A percentile compares a stretch with the other conserved stretches of the same genome.
phyloP scores from a whole-genome alignment of 108 stramenopile species.

The Craspedostauros australis region DNA sequence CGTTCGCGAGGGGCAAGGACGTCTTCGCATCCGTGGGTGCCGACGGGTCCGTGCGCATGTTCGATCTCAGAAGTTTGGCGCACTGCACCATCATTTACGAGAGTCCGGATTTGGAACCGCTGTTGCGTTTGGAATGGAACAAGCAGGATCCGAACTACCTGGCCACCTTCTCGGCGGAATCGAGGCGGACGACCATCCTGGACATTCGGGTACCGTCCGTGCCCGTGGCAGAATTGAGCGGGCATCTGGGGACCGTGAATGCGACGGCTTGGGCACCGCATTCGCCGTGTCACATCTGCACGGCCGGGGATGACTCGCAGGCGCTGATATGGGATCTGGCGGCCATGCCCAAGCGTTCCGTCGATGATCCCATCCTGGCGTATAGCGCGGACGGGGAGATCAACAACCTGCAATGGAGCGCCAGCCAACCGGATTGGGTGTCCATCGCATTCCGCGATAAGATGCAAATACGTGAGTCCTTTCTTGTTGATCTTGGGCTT shows the following conservation, averaged over 20 bases:
- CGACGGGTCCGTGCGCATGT: slow-evolving; percentile 95
- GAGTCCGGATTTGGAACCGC: slow-evolving; percentile 81
- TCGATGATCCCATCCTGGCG: slow-evolving; percentile 96
- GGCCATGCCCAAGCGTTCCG: slow-evolving; percentile 66
- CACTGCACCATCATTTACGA: slow-evolving; percentile 98
- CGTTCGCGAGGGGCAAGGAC: slow-evolving; percentile 90
- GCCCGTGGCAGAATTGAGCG: slow-evolving; percentile 76
- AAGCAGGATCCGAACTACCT: slow-evolving; percentile 98
- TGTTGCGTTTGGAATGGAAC: slow-evolving; percentile 97
- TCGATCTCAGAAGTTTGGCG: slow-evolving; percentile 93
- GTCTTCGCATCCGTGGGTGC: slow-evolving; percentile 97
- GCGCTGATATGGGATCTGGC: slow-evolving; percentile 98
- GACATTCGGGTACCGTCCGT: slow-evolving; percentile 89
- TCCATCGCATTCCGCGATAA: slow-evolving; percentile 89
- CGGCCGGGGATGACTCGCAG: slow-evolving; percentile 91
- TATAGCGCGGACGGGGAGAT: slow-evolving; percentile 96
- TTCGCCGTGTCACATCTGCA: slow-evolving; percentile 94
- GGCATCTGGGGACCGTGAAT: slow-evolving; percentile 90
- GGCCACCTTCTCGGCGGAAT: slow-evolving; percentile 90
- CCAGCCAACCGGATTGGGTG: slow-evolving; percentile 94
- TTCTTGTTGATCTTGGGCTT: too few species aligned
- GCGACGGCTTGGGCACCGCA: slow-evolving; percentile 98
- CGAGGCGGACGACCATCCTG: slow-evolving; percentile 75
- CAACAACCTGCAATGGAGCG: slow-evolving; percentile 96
- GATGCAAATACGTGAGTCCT: slow-evolving; percentile 85